Evolutionary conservation across 139 green algal species (phyloP), one percentile per base, ranked within the genome.

Genomic region (Chlamydomonas sp.): DNA sequence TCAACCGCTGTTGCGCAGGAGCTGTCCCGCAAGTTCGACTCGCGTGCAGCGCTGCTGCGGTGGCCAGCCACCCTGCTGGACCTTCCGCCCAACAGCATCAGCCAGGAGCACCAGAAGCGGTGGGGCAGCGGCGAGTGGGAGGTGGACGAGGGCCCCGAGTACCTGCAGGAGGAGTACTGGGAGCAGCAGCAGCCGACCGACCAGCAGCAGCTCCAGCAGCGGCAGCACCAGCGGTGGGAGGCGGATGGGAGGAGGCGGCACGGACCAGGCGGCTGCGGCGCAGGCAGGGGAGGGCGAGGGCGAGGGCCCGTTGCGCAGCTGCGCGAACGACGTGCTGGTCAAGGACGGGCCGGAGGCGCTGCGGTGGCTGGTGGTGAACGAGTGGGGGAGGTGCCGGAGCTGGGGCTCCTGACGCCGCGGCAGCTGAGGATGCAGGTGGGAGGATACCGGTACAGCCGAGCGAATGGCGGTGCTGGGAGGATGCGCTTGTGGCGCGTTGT

Each of bases 311-410:
- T 86, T 92, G 60, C 84, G 94, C 62, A 97, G 97, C 91, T 94
- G 98, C 88, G 96, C 97, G 15, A 97, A 97, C 84, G 96, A 99
- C 60, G 94, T 98, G 83, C 91, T 99, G 77, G 77, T 96, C 80
- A 77, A 83, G 61, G 93, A 98, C 85, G 96, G 96, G 0, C 77
- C 79, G 1, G 90, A 93, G 59, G 91, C 88, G 20, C 88, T 99
- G 73, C 81, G 80, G 15, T 73, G 20, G 2, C 94, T 93, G 18
- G 78, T 99, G 15, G 90, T 94, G 68, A 4, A 78, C 1, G 79
- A n/a, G 8, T 93, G 94, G 5, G 86, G 79, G 84, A 91, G 10
- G 96, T 95, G 78, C 97, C 96, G n/a, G 96, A 99, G 68, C 71
- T 90, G 5, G 97, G 97, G 4, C 92, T 99, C 66, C 94, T 84